Evolutionary conservation across 129 eudicot genomes (phyloP), one percentile per base, ranked within the genome.

Genomic region (Artemisia annua): DNA sequence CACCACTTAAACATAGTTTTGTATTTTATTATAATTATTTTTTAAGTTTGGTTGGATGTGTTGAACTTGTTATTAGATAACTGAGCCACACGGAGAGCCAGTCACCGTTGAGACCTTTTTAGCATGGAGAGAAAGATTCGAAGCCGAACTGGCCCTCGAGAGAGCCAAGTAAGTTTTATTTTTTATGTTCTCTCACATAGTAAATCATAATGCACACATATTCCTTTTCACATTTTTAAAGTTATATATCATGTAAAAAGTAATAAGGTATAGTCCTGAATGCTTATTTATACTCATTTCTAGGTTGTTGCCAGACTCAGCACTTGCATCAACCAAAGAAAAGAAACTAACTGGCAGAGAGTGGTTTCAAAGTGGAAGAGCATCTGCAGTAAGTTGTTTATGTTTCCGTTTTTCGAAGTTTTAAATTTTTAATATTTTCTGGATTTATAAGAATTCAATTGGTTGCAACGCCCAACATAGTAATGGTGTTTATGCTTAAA

Each of bases 321-420:
- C 91, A 63, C 97, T 92, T 67, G 54, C 82, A 26, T 80, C 83
- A 28, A 62, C 87, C 50, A 92, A 92, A 85, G 96, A 92, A 73
- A 92, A 89, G 85, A 92, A 80, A 80, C 81, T 85, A 19, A 81
- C 91, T 3, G 97, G 96, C 56, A 89, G 89, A 56, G 89, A 88
- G 85, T 92, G 97, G 97, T 92, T 92, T 83, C 89, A 88, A 83
- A 91, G 87, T 78, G 96, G 93, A 83, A 77, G 91, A 83, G 97
- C 97, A 61, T 26, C 82, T 71, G 51, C 74, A 60, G 96, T 87
- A 80, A 76, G 63, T 78, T 75, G 13, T 32, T 52, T 57, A 11
- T 48, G 17, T 63, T 51, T 44, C 17, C 14, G 0, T 7, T 46
- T 7, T 46, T 43, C 14, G 9, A 32, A 3, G 43, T 2, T 72